Evolutionary conservation across 495 filamentous ascomycete species (phyloP), one percentile per base, ranked within the genome.

Genomic region (Cetradonia linearis): DNA sequence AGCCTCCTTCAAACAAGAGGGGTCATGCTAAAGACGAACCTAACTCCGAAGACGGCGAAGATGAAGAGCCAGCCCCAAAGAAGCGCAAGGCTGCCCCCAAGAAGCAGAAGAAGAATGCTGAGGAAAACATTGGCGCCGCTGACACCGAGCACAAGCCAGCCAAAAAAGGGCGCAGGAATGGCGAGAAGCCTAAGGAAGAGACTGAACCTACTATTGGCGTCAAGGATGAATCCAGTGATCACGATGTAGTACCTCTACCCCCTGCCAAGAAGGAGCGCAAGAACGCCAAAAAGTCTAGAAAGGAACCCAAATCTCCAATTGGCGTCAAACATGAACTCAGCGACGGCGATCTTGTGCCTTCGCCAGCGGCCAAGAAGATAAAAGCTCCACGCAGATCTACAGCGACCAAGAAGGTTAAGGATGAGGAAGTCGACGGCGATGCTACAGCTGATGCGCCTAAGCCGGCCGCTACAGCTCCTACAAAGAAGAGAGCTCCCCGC

Each of bases 1-100:
- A 63, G 61, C 66, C 60, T 67, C 68, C 58, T 9, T 62, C 53
- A 10, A 81, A 77, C 70, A 75, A 77, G 67, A 71, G 76, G 59
- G 66, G 72, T 61, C 69, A 73, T 64, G 56, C 69, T 64, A 71
- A 75, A 65, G 63, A 61, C 57, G 63, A 71, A 38, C 60, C 66
- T 52, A 64, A 73, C 18, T 64, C 68, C 1, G 64, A 67, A 6
- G 65, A 68, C 18, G 63, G 68, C 27, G 69, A 73, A 63, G 54
- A 52, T 28, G 61, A 60, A 58, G 61, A 16, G 49, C 63, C 64
- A 40, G 7, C 58, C 20, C 11, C 66, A 11, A 72, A 71, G 56
- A 69, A 69, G 50, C 60, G 70, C n/a, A 69, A 69, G 53, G 66
- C 66, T 8, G 60, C 67, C 47, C 31, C 56, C 53, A 71, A 65